Evolutionary conservation across 139 green algal genomes (phyloP).

Genomic region (Trebouxia sp.): DNA sequence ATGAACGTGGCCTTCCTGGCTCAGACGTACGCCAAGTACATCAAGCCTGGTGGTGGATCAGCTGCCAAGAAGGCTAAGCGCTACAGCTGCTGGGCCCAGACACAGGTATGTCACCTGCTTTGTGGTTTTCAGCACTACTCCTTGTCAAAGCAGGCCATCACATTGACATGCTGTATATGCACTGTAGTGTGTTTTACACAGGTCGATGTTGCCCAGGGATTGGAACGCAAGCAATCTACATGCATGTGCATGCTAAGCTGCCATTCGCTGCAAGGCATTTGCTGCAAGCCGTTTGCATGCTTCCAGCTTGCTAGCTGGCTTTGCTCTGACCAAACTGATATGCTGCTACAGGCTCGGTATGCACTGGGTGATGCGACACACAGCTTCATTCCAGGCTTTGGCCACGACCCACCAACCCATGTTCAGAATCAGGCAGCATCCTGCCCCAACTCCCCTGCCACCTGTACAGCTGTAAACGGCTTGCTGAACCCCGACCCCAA

Average conservation of each 20-base stretch:
- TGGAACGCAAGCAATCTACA: too few species aligned
- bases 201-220: not conserved
- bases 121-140: not conserved
- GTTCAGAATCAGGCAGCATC: conserved; percentile 62
- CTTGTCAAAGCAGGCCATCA: not conserved
- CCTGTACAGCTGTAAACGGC: conserved; percentile 30
- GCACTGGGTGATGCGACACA: conserved; percentile 58
- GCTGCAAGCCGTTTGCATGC: too few species aligned
- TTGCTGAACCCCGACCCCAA: conserved; percentile 57
- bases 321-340: too few species aligned
- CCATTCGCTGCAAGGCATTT: too few species aligned
- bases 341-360: conserved; percentile 52
- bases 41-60: not conserved
- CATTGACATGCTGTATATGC: not conserved
- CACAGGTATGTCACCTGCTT: conserved; percentile 26
- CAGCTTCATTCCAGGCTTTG: conserved; percentile 50
- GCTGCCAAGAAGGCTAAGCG: conserved; percentile 10
- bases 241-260: too few species aligned
- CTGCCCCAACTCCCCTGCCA: conserved; percentile 44
- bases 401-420: conserved; percentile 47
- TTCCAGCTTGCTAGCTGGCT: too few species aligned
- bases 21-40: conserved; percentile 45
- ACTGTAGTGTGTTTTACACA: not conserved
- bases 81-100: conserved; percentile 67
- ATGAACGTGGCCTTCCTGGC: conserved; percentile 63